phyloP scores from a whole-genome alignment of 306 rosid genomes.

The Sphenostylis stenocarpa region DNA sequence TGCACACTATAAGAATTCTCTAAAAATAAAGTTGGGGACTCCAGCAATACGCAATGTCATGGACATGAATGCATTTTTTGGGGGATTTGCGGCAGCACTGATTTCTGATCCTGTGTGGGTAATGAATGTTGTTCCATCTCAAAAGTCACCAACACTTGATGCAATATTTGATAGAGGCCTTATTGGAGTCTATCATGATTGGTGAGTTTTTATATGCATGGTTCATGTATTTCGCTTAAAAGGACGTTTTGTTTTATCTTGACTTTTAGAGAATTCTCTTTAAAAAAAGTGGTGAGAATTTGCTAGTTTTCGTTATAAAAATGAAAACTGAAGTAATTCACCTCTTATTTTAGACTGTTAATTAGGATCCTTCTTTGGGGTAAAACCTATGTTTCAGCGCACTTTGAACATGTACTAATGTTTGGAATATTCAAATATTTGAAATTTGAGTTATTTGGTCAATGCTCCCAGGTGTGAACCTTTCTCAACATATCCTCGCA shows the following conservation, averaged over 20 bases:
- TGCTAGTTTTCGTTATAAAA: not conserved
- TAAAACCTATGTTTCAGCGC: not conserved
- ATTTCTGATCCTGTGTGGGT: slow-evolving; percentile 90
- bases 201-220: slow-evolving; percentile 54
- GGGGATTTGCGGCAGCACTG: slow-evolving; percentile 95
- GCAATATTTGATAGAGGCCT: slow-evolving; percentile 88
- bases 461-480: slow-evolving; percentile 88
- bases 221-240: not conserved
- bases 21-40: slow-evolving; percentile 83
- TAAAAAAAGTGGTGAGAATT: not conserved
- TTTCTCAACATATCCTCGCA: slow-evolving; percentile 96
- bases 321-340: not conserved
- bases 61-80: slow-evolving; percentile 98
- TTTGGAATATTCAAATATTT: not conserved
- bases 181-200: slow-evolving; percentile 90
- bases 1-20: slow-evolving; percentile 70
- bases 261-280: not conserved
- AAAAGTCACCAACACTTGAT: slow-evolving; percentile 70
- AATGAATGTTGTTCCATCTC: slow-evolving; percentile 90
- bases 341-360: slow-evolving; percentile 13
- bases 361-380: not conserved
- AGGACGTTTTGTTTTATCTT: not conserved
- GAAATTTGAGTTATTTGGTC: slow-evolving; percentile 37
- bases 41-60: slow-evolving; percentile 84
- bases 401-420: slow-evolving; percentile 3